Base-by-base conservation (phyloP, 1,284 basidiomycete species). In the Tylopilus sp. region DNA sequence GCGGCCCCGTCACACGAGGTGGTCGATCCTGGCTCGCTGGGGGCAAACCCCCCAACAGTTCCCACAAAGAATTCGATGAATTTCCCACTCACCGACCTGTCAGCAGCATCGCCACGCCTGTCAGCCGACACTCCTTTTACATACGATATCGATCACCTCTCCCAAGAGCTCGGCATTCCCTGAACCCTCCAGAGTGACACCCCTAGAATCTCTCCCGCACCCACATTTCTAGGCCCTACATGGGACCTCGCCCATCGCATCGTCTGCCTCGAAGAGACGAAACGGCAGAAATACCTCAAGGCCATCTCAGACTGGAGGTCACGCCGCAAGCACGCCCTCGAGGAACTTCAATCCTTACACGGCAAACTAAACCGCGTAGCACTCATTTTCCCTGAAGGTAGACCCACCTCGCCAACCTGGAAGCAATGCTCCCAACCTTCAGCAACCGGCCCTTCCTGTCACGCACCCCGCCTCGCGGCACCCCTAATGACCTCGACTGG, bases 331-430 rank as follows among this genome's bases (percentile, higher is more conserved):
- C 80, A 74, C 58, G 67, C 67, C 0, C 71, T 79, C 0, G 33
- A 73, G 0, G 73, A 82, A 8, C 69, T 76, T 0, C 70, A 79
- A 41, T 69, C 72, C 15, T 67, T 83, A 0, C 76, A 81, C 49
- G 77, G 82, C 1, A 81, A 82, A 56, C 71, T 84, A 0, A 66
- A 79, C 0, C 80, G 81, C 53, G 62, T 71, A 0, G 73, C 66
- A 13, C 63, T 70, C 2, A 69, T 81, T 0, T 33, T 80, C 2
- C 74, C 74, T n/a, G 57, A 47, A 6, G 78, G 81, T 1, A 51
- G 72, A 5, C 76, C 81, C 1, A 78, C 55, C 74, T 82, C 58
- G 78, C 70, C 26, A 58, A 55, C 9, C 66, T 84, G 1, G 74
- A 81, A 44, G 38, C 59, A n/a, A 72, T 80, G 69, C 57, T 80